A percentile compares a stretch with the other conserved stretches of the same genome.
Conservation (phyloP, 441 rosid genomes). For the Populus hybrid region DNA sequence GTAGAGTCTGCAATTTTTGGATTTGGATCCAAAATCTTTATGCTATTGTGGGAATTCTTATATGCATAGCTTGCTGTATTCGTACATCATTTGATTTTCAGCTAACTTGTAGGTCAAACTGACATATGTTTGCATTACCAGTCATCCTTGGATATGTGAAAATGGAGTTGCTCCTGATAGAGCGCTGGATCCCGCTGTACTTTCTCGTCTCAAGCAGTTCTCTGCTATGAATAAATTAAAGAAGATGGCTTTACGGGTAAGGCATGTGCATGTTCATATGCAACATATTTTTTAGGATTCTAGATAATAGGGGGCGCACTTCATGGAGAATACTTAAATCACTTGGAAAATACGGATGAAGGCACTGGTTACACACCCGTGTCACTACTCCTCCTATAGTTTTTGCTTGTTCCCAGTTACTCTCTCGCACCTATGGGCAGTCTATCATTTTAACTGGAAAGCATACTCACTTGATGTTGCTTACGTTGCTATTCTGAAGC, state of each 20-base stretch:
- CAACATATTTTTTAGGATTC: not conserved
- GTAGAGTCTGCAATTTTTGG: not conserved
- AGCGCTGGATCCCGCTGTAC: constrained; percentile 90
- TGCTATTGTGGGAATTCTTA: not conserved
- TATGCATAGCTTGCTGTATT: not conserved
- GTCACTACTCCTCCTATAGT: not conserved
- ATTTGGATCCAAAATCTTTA: not conserved
- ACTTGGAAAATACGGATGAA: not conserved
- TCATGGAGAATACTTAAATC: not conserved
- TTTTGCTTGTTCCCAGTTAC: no score
- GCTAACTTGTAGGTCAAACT: constrained; percentile 2
- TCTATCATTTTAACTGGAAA: constrained; percentile 1
- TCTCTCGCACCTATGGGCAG: not conserved
- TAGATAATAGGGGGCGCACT: not conserved
- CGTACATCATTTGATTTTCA: not conserved
- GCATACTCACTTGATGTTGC: not conserved
- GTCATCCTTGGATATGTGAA: constrained; percentile 98
- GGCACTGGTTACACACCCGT: not conserved
- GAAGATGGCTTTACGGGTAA: constrained; percentile 95
- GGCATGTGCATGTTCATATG: constrained; percentile 3
- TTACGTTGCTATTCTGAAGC: not conserved
- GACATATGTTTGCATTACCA: constrained; percentile 23
- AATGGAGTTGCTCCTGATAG: constrained; percentile 99
- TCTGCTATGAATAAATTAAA: constrained; percentile 97
- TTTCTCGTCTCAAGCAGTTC: constrained; percentile 94